These are phyloP conservation scores for Pseudogymnoascus sp. DNA, from an alignment of 2,329 filamentous ascomycete genomes.

Conservation along the genomic window DNA sequence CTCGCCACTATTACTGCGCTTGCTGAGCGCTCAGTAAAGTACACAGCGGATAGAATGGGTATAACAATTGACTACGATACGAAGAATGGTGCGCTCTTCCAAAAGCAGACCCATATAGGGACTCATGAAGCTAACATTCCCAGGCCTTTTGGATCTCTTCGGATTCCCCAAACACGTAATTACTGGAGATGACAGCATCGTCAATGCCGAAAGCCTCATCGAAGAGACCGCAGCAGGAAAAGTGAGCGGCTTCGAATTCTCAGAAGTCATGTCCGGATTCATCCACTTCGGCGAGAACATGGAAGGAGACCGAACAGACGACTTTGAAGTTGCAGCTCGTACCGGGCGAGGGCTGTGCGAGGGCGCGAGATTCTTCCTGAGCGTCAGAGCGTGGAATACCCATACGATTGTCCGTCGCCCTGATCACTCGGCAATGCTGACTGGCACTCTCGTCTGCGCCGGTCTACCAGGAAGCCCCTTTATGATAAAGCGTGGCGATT, in stretches of 20 bases:
- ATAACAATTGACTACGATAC: slow-evolving; percentile 40
- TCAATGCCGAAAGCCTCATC: slow-evolving; percentile 36
- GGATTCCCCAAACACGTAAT: slow-evolving; percentile 37
- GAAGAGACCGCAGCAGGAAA: slow-evolving; percentile 24
- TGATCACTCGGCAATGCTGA: slow-evolving; percentile 46
- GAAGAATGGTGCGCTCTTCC: slow-evolving; percentile 29
- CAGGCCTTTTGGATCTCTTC: slow-evolving; percentile 45
- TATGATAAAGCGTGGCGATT: slow-evolving; percentile 50
- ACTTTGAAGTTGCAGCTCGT: slow-evolving; percentile 46
- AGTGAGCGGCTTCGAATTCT: slow-evolving; percentile 50
- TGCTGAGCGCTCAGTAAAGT: slow-evolving; percentile 55
- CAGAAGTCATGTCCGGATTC: slow-evolving; percentile 58
- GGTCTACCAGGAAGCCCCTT: slow-evolving; percentile 50
- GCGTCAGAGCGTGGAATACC: slow-evolving; percentile 49
- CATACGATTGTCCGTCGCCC: slow-evolving; percentile 39
- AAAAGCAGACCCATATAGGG: not conserved
- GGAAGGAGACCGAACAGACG: slow-evolving; percentile 39
- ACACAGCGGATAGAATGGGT: slow-evolving; percentile 35
- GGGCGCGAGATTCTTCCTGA: slow-evolving; percentile 52
- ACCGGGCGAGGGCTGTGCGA: slow-evolving; percentile 48
- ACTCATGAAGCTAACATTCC: not conserved
- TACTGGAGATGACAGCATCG: slow-evolving; percentile 34
- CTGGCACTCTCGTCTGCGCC: slow-evolving; percentile 52
- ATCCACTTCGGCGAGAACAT: slow-evolving; percentile 42
- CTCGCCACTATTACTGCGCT: slow-evolving; percentile 63